Evolutionary conservation across 2,329 filamentous ascomycete genomes (phyloP), one percentile per base, ranked within the genome.

Genomic region (Claviceps digitariae): DNA sequence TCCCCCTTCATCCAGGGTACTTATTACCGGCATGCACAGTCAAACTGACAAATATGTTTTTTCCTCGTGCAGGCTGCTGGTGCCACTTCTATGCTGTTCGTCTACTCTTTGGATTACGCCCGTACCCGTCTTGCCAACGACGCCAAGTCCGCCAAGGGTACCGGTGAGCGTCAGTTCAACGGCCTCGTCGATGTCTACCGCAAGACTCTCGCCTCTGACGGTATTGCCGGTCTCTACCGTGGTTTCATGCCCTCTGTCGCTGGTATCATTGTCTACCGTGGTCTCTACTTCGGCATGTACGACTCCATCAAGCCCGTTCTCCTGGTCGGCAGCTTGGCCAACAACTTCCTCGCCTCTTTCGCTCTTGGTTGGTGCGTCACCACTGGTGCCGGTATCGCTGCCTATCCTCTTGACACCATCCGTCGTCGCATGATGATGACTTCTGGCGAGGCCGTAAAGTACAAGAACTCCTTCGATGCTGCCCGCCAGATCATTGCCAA

Each of bases 341-440:
- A 90, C 80, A 96, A 91, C 88, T 98, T 98, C 90, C 80, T 98
- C 70, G 93, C 93, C 74, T 98, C 93, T 65, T 98, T 98, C 90
- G 71, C 82, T 72, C 93, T 98, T 76, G 93, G 93, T 73, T 98
- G 93, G 93, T 79, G 81, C 76, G 93, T 98, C 83, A 98, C 93
- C 80, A 98, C 93, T 74, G 93, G 87, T 94, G 93, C 93, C 76
- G 93, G 93, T 95, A 95, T 98, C 76, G 93, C 93, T 78, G 97
- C 93, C 71, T 98, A 98, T 83, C 93, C 93, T 80, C 90, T 98
- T 72, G 93, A 98, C 78, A 98, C 93, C 72, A 90, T 98, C 82
- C 93, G 93, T 84, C 90, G 93, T 84, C 93, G 93, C 81, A 98
- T 98, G 93, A 98, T 98, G 93, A 98, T 98, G 93, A 98, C 93